Evolutionary conservation across 768 basidiomycete species (phyloP), one percentile per base, ranked within the genome.

Genomic region (Mycena maculata): DNA sequence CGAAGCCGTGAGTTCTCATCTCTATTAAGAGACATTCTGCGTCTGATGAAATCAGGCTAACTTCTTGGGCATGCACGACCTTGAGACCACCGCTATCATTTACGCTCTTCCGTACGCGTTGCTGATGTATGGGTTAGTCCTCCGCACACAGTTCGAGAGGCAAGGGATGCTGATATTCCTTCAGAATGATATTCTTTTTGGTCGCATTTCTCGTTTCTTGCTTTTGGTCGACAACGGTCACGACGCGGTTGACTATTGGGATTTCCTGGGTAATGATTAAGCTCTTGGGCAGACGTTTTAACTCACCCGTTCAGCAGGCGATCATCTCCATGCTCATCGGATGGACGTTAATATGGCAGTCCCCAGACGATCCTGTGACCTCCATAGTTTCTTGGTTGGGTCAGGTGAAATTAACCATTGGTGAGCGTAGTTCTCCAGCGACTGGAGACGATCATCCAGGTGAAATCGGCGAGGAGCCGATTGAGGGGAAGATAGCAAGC

Each of bases 71-170:
- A 41, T 44, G 9, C 61, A 68, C 48, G 45, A 68, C n/a, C 66
- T 80, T 3, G 81, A 82, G 53, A 72, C 76, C 15, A 72, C 84
- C 31, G 74, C 83, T 7, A 78, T 83, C 36, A 73, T 80, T 54
- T 84, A 79, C 53, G 80, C 78, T 62, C 76, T 83, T 45, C 82
- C 82, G 8, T 80, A 82, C 36, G 79, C 79, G 38, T 63, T 82
- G 9, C 71, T 83, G 44, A 76, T 83, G 76, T 83, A 80, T 77
- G 71, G 78, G 83, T 83, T 56, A 59, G 78, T 70, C 52, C 9
- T 15, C 25, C n/a, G 23, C 23, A 11, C 22, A 30, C 36, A 38
- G 36, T 38, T 11, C 4, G 16, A 45, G n/a, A 20, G n/a, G 44
- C 18, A 18, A n/a, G 36, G 23, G 12, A 27, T 28, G n/a, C 49